phyloP scores from a whole-genome alignment of 2,329 filamentous ascomycete genomes.

The Pyrenophora graminea region DNA sequence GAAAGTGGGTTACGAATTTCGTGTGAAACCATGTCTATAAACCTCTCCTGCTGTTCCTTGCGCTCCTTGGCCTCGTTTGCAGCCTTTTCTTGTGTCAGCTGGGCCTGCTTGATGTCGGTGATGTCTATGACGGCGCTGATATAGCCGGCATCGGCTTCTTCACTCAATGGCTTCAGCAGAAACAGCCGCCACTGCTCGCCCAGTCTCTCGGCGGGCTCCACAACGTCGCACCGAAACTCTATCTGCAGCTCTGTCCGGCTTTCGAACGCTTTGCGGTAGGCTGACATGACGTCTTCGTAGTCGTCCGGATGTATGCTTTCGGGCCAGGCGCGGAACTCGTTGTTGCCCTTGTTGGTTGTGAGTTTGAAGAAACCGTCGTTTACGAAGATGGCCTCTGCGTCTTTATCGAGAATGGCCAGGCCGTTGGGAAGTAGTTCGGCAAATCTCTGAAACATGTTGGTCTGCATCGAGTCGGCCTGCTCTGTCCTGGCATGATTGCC shows the following conservation, averaged over 20 bases:
- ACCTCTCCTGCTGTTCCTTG: slow-evolving; percentile 53
- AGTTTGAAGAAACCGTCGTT: slow-evolving; percentile 53
- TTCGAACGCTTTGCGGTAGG: slow-evolving; percentile 50
- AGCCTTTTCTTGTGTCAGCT: slow-evolving; percentile 49
- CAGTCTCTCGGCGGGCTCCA: slow-evolving; percentile 26
- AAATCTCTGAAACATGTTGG: slow-evolving; percentile 50
- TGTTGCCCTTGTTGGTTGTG: slow-evolving; percentile 48
- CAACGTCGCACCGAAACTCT: slow-evolving; percentile 50
- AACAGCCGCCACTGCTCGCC: slow-evolving; percentile 49
- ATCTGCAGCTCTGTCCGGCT: slow-evolving; percentile 46
- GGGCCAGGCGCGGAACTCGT: slow-evolving; percentile 52
- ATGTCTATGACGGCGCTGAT: slow-evolving; percentile 55
- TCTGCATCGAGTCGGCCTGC: slow-evolving; percentile 44
- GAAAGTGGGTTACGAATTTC: slow-evolving; percentile 48
- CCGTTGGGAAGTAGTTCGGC: slow-evolving; percentile 53
- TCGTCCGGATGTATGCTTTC: slow-evolving; percentile 52
- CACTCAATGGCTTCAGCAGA: slow-evolving; percentile 49
- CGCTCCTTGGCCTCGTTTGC: slow-evolving; percentile 50
- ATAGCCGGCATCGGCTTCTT: slow-evolving; percentile 50
- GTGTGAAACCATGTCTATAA: slow-evolving; percentile 53
- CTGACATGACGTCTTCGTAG: slow-evolving; percentile 51
- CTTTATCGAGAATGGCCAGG: slow-evolving; percentile 51
- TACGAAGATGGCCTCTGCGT: slow-evolving; percentile 52
- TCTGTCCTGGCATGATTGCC: background rate
- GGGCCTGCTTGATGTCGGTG: slow-evolving; percentile 51